A percentile compares a stretch with the other conserved stretches of the same genome.
phyloP scores from a whole-genome alignment of 768 basidiomycete species.

The Suillus fuscotomentosus region DNA sequence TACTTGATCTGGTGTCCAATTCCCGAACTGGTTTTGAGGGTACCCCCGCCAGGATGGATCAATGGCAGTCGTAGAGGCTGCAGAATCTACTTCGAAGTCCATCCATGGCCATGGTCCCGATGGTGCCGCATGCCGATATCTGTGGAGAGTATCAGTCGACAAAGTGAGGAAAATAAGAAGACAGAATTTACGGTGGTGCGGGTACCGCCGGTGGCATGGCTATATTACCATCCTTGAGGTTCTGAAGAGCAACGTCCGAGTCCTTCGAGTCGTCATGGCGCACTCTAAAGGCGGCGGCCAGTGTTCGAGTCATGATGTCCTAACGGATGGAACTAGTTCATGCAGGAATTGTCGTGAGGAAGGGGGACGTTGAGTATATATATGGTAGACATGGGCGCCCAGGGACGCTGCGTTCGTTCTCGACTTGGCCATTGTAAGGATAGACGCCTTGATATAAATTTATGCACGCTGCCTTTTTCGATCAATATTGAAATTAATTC shows the following conservation, averaged over 20 bases:
- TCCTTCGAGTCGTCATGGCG: too few species aligned
- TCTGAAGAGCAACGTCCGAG: not conserved
- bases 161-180: too few species aligned
- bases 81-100: constrained; percentile 9
- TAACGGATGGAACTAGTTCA: too few species aligned
- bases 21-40: constrained; percentile 28
- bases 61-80: not conserved
- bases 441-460: too few species aligned
- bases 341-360: not conserved
- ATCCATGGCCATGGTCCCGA: constrained; percentile 36
- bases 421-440: too few species aligned
- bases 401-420: too few species aligned
- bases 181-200: not conserved
- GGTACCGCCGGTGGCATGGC: constrained; percentile 2
- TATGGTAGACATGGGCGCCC: not conserved
- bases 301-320: not conserved
- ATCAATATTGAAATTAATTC: too few species aligned
- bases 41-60: constrained; percentile 15
- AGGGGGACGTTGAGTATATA: not conserved
- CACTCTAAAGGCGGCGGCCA: not conserved
- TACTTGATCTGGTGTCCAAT: constrained; percentile 33
- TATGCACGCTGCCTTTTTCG: too few species aligned
- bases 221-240: not conserved
- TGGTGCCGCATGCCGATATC: constrained; percentile 22
- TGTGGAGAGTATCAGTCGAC: not conserved